Conservation (phyloP, 306 rosid species). For the Mimosa pudica region DNA sequence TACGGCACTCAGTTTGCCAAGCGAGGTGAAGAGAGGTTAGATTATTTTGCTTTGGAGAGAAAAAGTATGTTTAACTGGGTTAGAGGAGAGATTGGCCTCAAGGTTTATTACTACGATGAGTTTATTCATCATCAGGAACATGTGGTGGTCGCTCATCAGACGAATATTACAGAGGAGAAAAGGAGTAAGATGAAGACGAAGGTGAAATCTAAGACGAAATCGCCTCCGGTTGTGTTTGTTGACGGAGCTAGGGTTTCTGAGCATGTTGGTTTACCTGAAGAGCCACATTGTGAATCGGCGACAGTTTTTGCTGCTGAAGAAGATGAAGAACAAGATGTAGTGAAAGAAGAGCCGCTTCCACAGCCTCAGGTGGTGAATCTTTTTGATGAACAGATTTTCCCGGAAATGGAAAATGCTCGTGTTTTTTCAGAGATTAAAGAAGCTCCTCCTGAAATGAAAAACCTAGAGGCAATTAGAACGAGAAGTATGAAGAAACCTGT, state of each 20-base stretch:
- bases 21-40: conserved; percentile 73
- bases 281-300: conserved; percentile 43
- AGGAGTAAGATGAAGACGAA: conserved; percentile 25
- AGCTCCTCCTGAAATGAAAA: conserved; percentile 58
- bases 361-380: conserved; percentile 62
- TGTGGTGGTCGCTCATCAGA: conserved; percentile 32
- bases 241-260: conserved; percentile 62
- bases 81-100: conserved; percentile 81
- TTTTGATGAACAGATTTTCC: conserved; percentile 43
- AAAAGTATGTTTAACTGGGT: conserved; percentile 88
- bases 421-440: conserved; percentile 38
- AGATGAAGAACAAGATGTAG: not conserved
- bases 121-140: conserved; percentile 41
- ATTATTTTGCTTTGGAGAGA: conserved; percentile 65
- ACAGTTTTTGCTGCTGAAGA: conserved; percentile 52
- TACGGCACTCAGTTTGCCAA: conserved; percentile 68
- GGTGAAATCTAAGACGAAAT: conserved; percentile 22
- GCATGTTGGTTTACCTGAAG: conserved; percentile 38
- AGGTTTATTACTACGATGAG: conserved; percentile 64
- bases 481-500: conserved; percentile 48
- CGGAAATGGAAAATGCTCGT: conserved; percentile 40
- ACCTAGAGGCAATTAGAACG: conserved; percentile 54
- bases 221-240: conserved; percentile 28
- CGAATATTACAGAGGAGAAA: conserved; percentile 41
- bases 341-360: not conserved